phyloP scores from a whole-genome alignment of 148 eudicot genomes.

The Persicaria tinctoria region DNA sequence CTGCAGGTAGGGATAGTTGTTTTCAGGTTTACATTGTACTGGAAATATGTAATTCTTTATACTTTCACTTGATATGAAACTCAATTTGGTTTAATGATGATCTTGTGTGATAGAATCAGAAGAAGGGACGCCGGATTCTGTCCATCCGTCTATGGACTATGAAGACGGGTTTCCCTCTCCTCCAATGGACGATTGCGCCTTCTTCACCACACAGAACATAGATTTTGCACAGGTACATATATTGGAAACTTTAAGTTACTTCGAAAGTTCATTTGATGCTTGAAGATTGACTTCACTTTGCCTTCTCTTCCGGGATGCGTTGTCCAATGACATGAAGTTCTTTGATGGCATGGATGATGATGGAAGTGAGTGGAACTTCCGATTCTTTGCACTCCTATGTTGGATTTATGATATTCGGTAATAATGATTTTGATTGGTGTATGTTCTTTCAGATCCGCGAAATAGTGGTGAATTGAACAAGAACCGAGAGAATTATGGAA shows the following conservation, averaged over 20 bases:
- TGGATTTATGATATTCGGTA: slow-evolving; percentile 29
- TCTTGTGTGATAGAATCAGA: slow-evolving; percentile 16
- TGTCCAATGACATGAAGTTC: slow-evolving; percentile 39
- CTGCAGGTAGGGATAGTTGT: slow-evolving; percentile 34
- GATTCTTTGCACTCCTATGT: slow-evolving; percentile 17
- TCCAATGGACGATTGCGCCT: slow-evolving; percentile 72
- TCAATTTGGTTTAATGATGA: slow-evolving; percentile 1
- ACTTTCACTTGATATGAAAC: neutral
- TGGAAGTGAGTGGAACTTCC: slow-evolving; percentile 73
- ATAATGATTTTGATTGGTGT: slow-evolving; percentile 27
- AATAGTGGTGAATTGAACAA: slow-evolving; percentile 56
- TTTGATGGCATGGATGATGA: slow-evolving; percentile 94
- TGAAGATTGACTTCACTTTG: slow-evolving; percentile 29
- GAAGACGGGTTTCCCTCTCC: slow-evolving; percentile 97
- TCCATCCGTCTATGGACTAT: slow-evolving; percentile 73
- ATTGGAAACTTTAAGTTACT: neutral
- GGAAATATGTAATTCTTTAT: neutral
- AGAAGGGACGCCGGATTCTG: slow-evolving; percentile 70
- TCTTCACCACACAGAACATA: slow-evolving; percentile 54
- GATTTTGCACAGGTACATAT: slow-evolving; percentile 63
- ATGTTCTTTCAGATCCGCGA: slow-evolving; percentile 63
- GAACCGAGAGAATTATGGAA: slow-evolving; percentile 37
- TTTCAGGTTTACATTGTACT: neutral
- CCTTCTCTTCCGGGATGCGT: slow-evolving; percentile 18
- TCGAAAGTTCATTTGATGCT: neutral